These are phyloP conservation scores for Sclerotinia minor DNA, from an alignment of 2,329 filamentous ascomycete genomes.

Conservation along the genomic window DNA sequence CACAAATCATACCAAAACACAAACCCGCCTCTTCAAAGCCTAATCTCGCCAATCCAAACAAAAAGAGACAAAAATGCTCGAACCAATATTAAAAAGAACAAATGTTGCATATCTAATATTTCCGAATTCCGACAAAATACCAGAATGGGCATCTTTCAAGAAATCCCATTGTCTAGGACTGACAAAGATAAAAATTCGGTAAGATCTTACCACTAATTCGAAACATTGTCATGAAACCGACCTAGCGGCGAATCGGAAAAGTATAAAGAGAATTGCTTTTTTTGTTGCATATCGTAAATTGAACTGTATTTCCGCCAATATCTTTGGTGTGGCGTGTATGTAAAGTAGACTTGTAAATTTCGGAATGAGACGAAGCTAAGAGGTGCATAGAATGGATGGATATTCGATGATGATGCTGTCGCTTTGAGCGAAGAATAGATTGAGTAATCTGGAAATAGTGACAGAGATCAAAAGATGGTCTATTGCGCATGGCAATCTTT, in stretches of 20 bases:
- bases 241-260: background rate
- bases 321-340: background rate
- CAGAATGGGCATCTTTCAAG: background rate
- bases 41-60: no score
- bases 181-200: background rate
- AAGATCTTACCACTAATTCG: background rate
- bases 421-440: background rate
- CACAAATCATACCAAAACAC: no score
- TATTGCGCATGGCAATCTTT: background rate
- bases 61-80: background rate
- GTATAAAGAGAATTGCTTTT: background rate
- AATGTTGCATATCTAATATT: background rate
- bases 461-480: no score
- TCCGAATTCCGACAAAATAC: background rate
- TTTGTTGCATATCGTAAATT: background rate
- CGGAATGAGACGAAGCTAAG: background rate
- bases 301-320: background rate
- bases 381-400: background rate
- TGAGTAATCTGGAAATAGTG: background rate
- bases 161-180: background rate
- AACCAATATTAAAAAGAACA: background rate
- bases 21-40: no score
- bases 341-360: background rate
- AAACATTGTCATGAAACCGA: slow-evolving; percentile 1
- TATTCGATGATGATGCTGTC: background rate